phyloP scores from a whole-genome alignment of 768 basidiomycete genomes.

The Trametes maxima region DNA sequence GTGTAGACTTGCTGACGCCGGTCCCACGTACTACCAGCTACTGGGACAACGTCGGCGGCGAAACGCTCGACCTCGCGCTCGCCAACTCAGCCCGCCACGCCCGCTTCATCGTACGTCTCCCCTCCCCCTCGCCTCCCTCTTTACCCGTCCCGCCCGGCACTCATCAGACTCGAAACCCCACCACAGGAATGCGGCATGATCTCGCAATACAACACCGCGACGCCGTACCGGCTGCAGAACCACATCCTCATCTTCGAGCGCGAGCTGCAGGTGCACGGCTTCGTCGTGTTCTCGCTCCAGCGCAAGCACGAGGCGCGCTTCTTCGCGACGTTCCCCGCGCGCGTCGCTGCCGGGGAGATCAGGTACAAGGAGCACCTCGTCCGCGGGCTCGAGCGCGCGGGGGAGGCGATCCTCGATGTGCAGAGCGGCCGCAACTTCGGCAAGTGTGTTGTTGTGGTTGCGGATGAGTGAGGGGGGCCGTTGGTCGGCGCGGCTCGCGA shows the following conservation, averaged over 20 bases:
- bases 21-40: conserved; percentile 23
- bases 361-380: conserved; percentile 39
- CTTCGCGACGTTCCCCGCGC: conserved; percentile 32
- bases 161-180: no score
- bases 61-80: conserved; percentile 34
- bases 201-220: conserved; percentile 27
- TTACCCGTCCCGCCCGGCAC: background rate
- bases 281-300: conserved; percentile 31
- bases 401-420: conserved; percentile 38
- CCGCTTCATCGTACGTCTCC: conserved; percentile 29
- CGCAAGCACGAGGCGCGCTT: conserved; percentile 33
- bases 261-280: conserved; percentile 34
- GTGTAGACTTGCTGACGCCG: background rate
- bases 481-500: no score
- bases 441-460: conserved; percentile 40
- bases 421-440: conserved; percentile 38
- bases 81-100: conserved; percentile 17
- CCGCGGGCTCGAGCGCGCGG: conserved; percentile 37
- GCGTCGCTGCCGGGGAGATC: conserved; percentile 39
- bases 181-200: conserved; percentile 36
- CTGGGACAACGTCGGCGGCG: conserved; percentile 39
- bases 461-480: conserved; percentile 25
- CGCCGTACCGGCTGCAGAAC: conserved; percentile 30
- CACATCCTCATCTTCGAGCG: conserved; percentile 31
- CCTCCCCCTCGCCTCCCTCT: background rate